Evolutionary conservation across 192 early-diverging fungal species (phyloP), one percentile per base, ranked within the genome.

Genomic region (Cetraspora pellucida): DNA sequence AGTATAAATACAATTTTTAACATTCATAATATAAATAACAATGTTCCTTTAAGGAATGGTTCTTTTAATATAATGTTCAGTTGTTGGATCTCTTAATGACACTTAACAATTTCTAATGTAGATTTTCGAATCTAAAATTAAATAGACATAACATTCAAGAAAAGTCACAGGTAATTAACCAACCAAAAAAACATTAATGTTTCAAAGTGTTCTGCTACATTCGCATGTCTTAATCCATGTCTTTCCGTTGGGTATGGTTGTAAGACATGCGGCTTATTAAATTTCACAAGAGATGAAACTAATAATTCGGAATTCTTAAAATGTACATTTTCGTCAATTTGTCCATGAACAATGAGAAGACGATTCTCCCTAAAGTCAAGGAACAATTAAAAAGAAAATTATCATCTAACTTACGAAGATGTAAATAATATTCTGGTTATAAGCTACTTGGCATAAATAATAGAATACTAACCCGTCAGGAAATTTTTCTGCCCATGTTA

Each of bases 261-360:
- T 11, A 91, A 64, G 44, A 85, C 82, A 60, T 89, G 84, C 11
- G 92, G 89, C 61, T 89, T 90, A n/a, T 80, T 81, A 28, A 59
- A 28, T 65, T 85, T 82, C 1, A 89, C 82, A 10, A 94, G 76
- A 3, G 72, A 82, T 1, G 87, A 80, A 1, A 89, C 85, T 46
- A 92, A 80, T 45, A 77, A 45, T 64, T 90, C 85, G 0, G 90
- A 86, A 79, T 94, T 86, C 43, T 82, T 83, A 50, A 90, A 88
- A 69, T 94, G 93, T 2, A 94, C 93, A 78, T 94, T 94, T 70
- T 94, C 93, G 78, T 94, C 93, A 61, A 89, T 89, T 59, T 89
- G 78, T 4, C 93, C 93, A 78, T 94, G 93, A 13, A 86, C 91
- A 52, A 94, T 78, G 37, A 94, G 70, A 4, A 94, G 76, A 1